Evolutionary conservation across 495 filamentous ascomycete species (phyloP), one percentile per base, ranked within the genome.

Genomic region (Penicillium salamii): DNA sequence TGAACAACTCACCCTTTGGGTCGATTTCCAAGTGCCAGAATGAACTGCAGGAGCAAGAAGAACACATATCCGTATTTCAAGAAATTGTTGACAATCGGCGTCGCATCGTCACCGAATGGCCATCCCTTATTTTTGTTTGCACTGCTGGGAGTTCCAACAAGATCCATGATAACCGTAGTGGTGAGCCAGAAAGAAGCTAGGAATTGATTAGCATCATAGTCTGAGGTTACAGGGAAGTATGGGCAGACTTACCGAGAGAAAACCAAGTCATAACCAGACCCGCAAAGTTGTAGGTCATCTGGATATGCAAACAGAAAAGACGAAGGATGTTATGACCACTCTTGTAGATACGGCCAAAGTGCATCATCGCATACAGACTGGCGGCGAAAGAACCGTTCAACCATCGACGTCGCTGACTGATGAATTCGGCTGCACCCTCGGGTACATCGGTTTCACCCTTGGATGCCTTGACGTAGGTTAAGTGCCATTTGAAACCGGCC

Each of bases 371-470:
- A 75, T 98, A 98, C 56, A 97, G 79, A 75, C 88, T 88, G 66
- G 93, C 93, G 9, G 93, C 93, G 59, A 98, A 97, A 3, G 93
- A 97, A 63, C 93, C 93, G 75, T 98, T 98, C 38, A 97, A 80
- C 93, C 93, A 98, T 71, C 93, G 85, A 72, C 93, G 83, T 64
- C 93, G 85, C 72, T 98, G 93, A 54, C 86, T 85, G 76, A 98
- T 96, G 72, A 97, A 97, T 65, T 98, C 93, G 28, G 93, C 74
- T 26, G 90, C 88, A 58, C 93, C 92, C 71, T 97, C 93, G 14
- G 93, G 93, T 42, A 98, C 93, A 74, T 98, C 93, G 2, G 93
- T 98, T 71, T 98, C 93, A 62, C 89, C 93, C 78, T 97, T 98
- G 54, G 93, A 92, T 5, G 93, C 85, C 74, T 97, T 96, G 72